Evolutionary conservation across 106 monocot genomes (phyloP).

Genomic region (Amphibolis antarctica): DNA sequence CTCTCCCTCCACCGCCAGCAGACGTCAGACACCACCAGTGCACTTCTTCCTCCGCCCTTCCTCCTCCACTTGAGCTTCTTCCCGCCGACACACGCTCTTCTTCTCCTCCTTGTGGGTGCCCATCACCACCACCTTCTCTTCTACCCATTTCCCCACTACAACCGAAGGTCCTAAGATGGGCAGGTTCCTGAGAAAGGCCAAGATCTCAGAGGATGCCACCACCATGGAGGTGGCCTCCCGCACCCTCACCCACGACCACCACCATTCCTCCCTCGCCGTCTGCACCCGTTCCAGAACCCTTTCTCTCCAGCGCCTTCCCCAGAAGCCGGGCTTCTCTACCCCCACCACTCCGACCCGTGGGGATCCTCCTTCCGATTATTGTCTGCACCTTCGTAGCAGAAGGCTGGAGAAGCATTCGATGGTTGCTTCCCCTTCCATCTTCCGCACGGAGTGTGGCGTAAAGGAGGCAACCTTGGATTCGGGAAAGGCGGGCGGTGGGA

Average conservation of each 20-base stretch:
- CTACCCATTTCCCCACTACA: too few relatives aligned
- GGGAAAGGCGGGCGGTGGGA: neutral
- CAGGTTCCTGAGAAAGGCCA: slow-evolving; percentile 39
- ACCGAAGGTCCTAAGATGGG: slow-evolving; percentile 35
- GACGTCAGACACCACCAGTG: too few relatives aligned
- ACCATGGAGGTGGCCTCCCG: slow-evolving; percentile 26
- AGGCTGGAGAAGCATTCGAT: slow-evolving; percentile 46
- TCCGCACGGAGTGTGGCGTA: neutral
- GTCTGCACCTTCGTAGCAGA: slow-evolving; percentile 49
- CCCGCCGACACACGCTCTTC: too few relatives aligned
- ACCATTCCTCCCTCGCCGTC: slow-evolving; percentile 31
- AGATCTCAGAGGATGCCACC: slow-evolving; percentile 27
- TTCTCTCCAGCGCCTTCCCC: slow-evolving; percentile 34
- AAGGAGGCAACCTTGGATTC: neutral
- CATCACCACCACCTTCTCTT: too few relatives aligned
- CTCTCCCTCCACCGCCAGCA: too few relatives aligned
- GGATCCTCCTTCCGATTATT: neutral
- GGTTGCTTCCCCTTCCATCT: neutral
- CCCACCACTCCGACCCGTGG: neutral
- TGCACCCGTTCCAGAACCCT: slow-evolving; percentile 44
- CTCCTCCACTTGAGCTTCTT: too few relatives aligned
- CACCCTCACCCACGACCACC: too few relatives aligned
- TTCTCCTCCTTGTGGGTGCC: neutral
- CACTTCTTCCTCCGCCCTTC: too few relatives aligned
- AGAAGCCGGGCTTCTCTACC: too few relatives aligned